Evolutionary conservation across 176 grass and related monocot species (phyloP).

Genomic region (Cenchrus fungigraminus): DNA sequence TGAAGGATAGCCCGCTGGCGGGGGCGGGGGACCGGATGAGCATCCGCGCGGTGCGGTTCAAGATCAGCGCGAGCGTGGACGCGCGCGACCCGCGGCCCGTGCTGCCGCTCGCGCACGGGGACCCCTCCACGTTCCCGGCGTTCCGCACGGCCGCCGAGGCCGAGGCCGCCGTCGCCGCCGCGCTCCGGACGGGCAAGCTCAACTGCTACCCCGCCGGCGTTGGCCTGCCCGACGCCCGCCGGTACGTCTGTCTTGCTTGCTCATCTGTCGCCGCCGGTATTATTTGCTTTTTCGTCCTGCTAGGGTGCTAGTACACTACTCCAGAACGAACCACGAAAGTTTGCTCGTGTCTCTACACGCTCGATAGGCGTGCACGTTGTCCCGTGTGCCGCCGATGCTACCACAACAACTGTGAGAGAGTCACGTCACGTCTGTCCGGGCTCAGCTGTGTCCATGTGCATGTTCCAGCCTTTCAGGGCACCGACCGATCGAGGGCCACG

Average conservation of each 20-base stretch:
- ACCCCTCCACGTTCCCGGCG: conserved; percentile 57
- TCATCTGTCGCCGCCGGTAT: not conserved
- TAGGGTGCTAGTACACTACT: too few relatives aligned
- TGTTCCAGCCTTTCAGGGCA: not conserved
- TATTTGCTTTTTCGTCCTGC: too few relatives aligned
- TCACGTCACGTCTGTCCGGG: not conserved
- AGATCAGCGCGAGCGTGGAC: conserved; percentile 57
- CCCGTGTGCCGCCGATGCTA: not conserved
- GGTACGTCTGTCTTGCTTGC: not conserved
- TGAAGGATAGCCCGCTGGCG: conserved; percentile 19
- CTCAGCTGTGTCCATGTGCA: too few relatives aligned
- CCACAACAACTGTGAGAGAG: not conserved
- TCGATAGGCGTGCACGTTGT: not conserved
- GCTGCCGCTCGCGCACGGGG: conserved; percentile 61
- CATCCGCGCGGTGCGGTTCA: conserved; percentile 61
- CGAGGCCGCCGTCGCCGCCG: conserved; percentile 58
- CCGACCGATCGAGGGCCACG: not conserved
- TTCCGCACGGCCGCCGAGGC: conserved; percentile 54
- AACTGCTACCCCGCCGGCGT: conserved; percentile 64
- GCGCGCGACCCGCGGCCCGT: conserved; percentile 42
- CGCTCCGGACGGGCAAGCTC: conserved; percentile 47
- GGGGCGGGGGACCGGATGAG: conserved; percentile 32
- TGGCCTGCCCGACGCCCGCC: conserved; percentile 51
- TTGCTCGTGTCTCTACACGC: not conserved
- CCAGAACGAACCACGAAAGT: too few relatives aligned